phyloP scores from a whole-genome alignment of 108 stramenopile genomes.

The Thalassiosira profunda region DNA sequence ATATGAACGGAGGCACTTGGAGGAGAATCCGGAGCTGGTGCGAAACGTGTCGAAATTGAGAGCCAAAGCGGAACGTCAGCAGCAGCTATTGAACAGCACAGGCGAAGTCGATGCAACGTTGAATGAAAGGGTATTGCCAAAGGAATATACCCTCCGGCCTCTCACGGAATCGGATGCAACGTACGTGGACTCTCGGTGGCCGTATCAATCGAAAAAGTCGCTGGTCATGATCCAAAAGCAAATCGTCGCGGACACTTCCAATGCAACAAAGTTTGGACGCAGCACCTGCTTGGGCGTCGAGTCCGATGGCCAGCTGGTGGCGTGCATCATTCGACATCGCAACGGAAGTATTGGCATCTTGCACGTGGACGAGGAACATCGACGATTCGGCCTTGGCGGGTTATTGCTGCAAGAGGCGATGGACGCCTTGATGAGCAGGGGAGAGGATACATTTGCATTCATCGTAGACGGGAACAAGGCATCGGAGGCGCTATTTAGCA shows the following conservation, averaged over 20 bases:
- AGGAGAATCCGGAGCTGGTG: slow-evolving; percentile 3
- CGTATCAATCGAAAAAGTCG: slow-evolving; percentile 14
- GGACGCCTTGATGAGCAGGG: slow-evolving; percentile 7
- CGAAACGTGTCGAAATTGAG: slow-evolving; percentile 15
- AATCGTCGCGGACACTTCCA: slow-evolving; percentile 8
- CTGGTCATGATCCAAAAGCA: slow-evolving; percentile 20
- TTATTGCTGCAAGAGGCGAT: slow-evolving; percentile 45
- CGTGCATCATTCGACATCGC: slow-evolving; percentile 50
- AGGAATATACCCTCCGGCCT: slow-evolving; percentile 11
- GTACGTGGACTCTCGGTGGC: slow-evolving; percentile 31
- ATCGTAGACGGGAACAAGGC: slow-evolving; percentile 58
- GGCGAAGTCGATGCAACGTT: neutral
- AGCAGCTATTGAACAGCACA: slow-evolving; percentile 14
- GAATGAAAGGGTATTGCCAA: neutral
- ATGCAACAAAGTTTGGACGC: slow-evolving; percentile 13
- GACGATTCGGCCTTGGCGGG: slow-evolving; percentile 44
- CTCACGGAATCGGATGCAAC: slow-evolving; percentile 21
- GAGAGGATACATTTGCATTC: slow-evolving; percentile 32
- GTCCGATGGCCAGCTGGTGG: slow-evolving; percentile 25
- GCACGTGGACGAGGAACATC: slow-evolving; percentile 48
- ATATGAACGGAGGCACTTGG: slow-evolving; percentile 1
- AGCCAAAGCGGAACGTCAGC: slow-evolving; percentile 17
- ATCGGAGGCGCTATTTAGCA: slow-evolving; percentile 51
- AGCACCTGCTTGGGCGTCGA: slow-evolving; percentile 55
- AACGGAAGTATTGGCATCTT: slow-evolving; percentile 59